phyloP scores from a whole-genome alignment of 129 eudicot species.

The Silybum marianum region DNA sequence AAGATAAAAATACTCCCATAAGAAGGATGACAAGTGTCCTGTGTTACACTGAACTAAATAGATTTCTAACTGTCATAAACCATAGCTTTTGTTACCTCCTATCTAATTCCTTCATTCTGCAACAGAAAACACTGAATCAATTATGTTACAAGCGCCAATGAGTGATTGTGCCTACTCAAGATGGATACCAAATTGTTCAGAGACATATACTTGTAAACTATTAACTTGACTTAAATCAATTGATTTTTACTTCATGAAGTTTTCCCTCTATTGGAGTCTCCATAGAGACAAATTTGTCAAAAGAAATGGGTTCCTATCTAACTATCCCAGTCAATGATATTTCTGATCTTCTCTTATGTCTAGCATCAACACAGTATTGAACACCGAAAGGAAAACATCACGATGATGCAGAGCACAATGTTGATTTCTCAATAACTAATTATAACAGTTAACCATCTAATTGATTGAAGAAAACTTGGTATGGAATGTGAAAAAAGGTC shows the following conservation, averaged over 20 bases:
- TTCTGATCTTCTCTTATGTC: background rate
- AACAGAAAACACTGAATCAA: background rate
- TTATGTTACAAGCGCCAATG: background rate
- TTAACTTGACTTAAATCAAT: background rate
- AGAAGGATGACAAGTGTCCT: no score
- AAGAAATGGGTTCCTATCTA: background rate
- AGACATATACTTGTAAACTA: background rate
- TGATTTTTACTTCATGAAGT: background rate
- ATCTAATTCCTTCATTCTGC: no score
- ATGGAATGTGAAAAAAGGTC: background rate
- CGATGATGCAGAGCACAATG: background rate
- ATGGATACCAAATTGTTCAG: background rate
- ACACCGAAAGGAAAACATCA: background rate
- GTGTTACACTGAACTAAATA: no score
- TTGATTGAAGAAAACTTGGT: background rate
- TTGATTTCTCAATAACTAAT: background rate
- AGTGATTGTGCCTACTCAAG: background rate
- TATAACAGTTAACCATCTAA: background rate
- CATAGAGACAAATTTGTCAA: background rate
- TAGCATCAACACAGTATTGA: background rate
- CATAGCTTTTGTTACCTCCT: no score
- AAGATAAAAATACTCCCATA: no score
- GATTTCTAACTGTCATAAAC: no score
- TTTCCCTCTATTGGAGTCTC: background rate
- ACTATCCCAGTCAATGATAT: background rate